Evolutionary conservation across 768 basidiomycete species (phyloP), one percentile per base, ranked within the genome.

Genomic region (Pilatotrama ljubarskyi): DNA sequence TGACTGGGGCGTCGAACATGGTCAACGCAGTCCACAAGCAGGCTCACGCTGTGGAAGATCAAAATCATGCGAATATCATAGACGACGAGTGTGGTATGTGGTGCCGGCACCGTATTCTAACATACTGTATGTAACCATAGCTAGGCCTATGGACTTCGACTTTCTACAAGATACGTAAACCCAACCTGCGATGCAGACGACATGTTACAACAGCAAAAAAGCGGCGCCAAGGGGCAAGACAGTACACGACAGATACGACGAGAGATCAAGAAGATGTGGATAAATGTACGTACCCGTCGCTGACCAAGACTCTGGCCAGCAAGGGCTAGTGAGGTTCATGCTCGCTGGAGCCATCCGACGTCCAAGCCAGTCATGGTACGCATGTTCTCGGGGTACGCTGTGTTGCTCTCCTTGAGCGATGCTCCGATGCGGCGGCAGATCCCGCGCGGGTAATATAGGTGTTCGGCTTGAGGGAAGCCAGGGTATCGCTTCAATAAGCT

Each of bases 381-480:
- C 80, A 92, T 78, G 60, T 80, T 80, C 68, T 86, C 84, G 0
- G 92, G 91, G 68, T 94, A 94, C 1, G 86, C 81, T 4, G 70
- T 71, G 64, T 88, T 93, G 66, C 92, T 95, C 71, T 93, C 90
- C 70, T 78, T 83, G 67, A 98, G 77, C 58, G 90, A 66, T 6
- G 75, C 81, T 0, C 86, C 85, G 18, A 98, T 72, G 46, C 86
- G 83, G 10, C 82, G 82, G 70, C 94, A 93, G 13, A 92, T 81
- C 22, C 85, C 78, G 75, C 86, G 82, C 0, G 95, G 91, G 68
- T 98, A 97, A 35, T 82, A 85, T 9, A 97, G 76, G 61, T 88
- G 84, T 72, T 98, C 95, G n/a, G 91, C 88, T 70, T 93, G 91
- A 9, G 88, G 87, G 70, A 93, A 93, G 18, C 88, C 86, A 35